Percentiles rank a stretch among this genome's conserved stretches.
Evolutionary conservation across 192 early-diverging fungal species (phyloP).

Genomic region (Podila minutissima): DNA sequence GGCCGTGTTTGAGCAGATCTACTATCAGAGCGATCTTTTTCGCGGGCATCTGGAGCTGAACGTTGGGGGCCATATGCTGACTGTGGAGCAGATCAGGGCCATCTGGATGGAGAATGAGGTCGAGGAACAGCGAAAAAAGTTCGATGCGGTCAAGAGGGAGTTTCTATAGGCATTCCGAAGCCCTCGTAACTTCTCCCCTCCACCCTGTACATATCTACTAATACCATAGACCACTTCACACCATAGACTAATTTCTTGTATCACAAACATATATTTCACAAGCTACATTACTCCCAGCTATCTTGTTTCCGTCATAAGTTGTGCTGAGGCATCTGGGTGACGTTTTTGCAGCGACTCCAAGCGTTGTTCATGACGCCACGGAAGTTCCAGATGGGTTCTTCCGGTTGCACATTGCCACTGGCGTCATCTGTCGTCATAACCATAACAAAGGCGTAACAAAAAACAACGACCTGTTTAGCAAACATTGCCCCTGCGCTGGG

Average conservation of each 20-base stretch:
- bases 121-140: neutral
- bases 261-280: no score
- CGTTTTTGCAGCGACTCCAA: slow-evolving; percentile 52
- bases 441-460: neutral
- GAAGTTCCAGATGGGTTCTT: slow-evolving; percentile 80
- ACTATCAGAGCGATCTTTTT: slow-evolving; percentile 20
- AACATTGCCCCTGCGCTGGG: neutral
- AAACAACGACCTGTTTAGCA: neutral
- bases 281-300: no score
- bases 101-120: neutral
- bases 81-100: neutral
- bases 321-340: slow-evolving; percentile 27
- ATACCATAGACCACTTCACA: no score
- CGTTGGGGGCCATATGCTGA: neutral
- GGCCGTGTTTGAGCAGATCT: slow-evolving; percentile 19
- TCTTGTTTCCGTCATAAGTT: slow-evolving; percentile 13
- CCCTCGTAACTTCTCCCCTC: no score
- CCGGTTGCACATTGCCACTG: slow-evolving; percentile 89
- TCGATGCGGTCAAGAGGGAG: neutral
- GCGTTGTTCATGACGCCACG: slow-evolving; percentile 84
- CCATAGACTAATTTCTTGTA: no score
- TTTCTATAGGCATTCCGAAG: neutral
- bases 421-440: slow-evolving; percentile 64
- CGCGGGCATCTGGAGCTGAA: slow-evolving; percentile 10
- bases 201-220: no score